These are phyloP conservation scores for Acanthochlamys bracteata DNA, from an alignment of 106 monocot genomes.

Conservation along the genomic window DNA sequence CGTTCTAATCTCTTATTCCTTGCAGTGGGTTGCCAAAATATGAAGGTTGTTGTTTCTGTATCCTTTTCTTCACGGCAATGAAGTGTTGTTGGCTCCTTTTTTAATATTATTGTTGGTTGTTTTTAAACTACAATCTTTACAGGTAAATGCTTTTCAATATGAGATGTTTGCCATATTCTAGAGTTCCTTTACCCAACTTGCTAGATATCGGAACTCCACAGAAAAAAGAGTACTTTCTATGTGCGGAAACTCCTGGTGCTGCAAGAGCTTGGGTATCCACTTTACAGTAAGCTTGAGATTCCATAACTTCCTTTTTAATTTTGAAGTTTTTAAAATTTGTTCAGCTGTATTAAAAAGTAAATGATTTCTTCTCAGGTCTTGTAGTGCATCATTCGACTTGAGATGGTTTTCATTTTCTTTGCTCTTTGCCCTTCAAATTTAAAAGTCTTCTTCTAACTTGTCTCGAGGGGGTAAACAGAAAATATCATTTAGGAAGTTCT, in stretches of 20 bases:
- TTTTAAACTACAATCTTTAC: too few species aligned
- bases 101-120: too few species aligned
- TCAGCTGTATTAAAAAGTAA: background rate
- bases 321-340: too few species aligned
- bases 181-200: slow-evolving; percentile 30
- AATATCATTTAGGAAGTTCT: too few species aligned
- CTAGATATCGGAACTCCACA: slow-evolving; percentile 96
- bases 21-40: slow-evolving; percentile 91
- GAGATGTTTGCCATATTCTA: background rate
- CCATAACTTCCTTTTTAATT: slow-evolving; percentile 2
- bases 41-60: slow-evolving; percentile 99
- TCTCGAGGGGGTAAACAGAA: too few species aligned
- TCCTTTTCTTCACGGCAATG: slow-evolving; percentile 25
- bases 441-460: too few species aligned
- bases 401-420: too few species aligned
- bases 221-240: slow-evolving; percentile 91
- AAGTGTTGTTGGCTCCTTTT: background rate
- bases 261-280: slow-evolving; percentile 98
- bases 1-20: background rate
- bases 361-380: background rate
- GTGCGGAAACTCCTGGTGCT: slow-evolving; percentile 97
- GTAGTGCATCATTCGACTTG: too few species aligned
- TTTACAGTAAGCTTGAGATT: slow-evolving; percentile 73
- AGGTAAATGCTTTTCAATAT: background rate
- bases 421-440: too few species aligned